These are phyloP conservation scores for Coemansia sp. DNA, from an alignment of 192 early-diverging fungal genomes.

Conservation along the genomic window DNA sequence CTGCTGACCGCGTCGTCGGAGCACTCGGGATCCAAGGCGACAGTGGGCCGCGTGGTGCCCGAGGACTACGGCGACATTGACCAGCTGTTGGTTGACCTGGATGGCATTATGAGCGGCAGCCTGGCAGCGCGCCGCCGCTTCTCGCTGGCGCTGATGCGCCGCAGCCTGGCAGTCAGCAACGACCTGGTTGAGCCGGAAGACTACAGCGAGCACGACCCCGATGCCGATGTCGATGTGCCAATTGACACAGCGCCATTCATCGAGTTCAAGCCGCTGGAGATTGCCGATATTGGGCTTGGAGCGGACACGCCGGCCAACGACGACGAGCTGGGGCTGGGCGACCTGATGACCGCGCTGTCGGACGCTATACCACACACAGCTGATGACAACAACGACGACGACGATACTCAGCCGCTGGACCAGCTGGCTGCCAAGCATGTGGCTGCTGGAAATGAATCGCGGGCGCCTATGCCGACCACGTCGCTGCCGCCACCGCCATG, in stretches of 20 bases:
- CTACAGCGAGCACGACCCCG: slow-evolving; percentile 9
- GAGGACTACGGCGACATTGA: slow-evolving; percentile 50
- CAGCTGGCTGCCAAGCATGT: background rate
- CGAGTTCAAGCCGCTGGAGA: slow-evolving; percentile 47
- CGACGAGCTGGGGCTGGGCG: slow-evolving; percentile 27
- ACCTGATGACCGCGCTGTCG: slow-evolving; percentile 12
- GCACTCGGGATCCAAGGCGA: slow-evolving; percentile 46
- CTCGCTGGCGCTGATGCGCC: slow-evolving; percentile 41
- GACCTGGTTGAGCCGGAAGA: slow-evolving; percentile 38
- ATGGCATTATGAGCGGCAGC: slow-evolving; percentile 47
- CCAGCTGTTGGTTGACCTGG: slow-evolving; percentile 36
- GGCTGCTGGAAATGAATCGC: background rate
- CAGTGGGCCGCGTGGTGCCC: slow-evolving; percentile 28
- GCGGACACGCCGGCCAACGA: background rate
- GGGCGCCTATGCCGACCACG: background rate
- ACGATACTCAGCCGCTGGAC: slow-evolving; percentile 3
- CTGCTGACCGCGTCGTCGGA: slow-evolving; percentile 44
- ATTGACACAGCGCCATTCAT: background rate
- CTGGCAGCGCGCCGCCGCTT: slow-evolving; percentile 44
- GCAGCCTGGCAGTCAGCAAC: slow-evolving; percentile 38
- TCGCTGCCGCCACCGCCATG: background rate
- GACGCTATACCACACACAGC: background rate
- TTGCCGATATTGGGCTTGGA: slow-evolving; percentile 10
- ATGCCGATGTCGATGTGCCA: background rate
- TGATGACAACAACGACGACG: slow-evolving; percentile 8